Base-by-base conservation (phyloP, 148 eudicot species). In the Cornus suecica region DNA sequence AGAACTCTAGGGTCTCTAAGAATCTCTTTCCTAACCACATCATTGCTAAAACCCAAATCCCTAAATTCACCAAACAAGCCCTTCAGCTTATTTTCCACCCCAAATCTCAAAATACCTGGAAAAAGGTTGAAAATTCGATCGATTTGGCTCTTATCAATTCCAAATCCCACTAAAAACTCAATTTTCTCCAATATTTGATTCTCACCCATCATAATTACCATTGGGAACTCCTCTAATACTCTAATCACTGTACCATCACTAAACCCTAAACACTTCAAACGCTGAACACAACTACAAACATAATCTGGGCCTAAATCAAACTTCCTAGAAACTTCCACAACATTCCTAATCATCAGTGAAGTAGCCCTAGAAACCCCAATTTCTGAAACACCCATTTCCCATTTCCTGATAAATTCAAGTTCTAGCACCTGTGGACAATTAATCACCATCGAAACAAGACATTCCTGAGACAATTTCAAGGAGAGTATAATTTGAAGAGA, bases 11-110 rank as follows among this genome's bases (percentile, higher is more conserved):
- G 99, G 37, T 95, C 88, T 61, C 78, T 84, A 27, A 89, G 54
- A 28, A 95, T 80, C 88, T 89, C 94, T 65, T 80, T 84, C 75
- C 79, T 83, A 71, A 86, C 77, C 51, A 77, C 74, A 54, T 69
- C 68, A 70, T 65, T 63, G 26, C 75, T 76, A 72, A 91, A 83
- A 13, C 96, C 96, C 86, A 95, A 74, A 41, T 81, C 87, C 70
- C 51, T 14, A 78, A 95, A 89, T 78, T 95, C 99, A 74, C 81
- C 78, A 77, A 91, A 28, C 82, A 95, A 78, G 22, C 90, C 93
- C 70, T 85, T 87, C 84, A 95, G 76, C 86, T 88, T 91, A 74
- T 80, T 83, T 73, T 86, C 84, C 23, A 91, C 74, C 48, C 86
- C 84, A 80, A 78, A 86, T 66, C 82, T 76, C 66, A 95, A 72